Evolutionary conservation across 306 rosid genomes (phyloP), one percentile per base, ranked within the genome.

Genomic region (barrel medic (Medicago truncatula)): DNA sequence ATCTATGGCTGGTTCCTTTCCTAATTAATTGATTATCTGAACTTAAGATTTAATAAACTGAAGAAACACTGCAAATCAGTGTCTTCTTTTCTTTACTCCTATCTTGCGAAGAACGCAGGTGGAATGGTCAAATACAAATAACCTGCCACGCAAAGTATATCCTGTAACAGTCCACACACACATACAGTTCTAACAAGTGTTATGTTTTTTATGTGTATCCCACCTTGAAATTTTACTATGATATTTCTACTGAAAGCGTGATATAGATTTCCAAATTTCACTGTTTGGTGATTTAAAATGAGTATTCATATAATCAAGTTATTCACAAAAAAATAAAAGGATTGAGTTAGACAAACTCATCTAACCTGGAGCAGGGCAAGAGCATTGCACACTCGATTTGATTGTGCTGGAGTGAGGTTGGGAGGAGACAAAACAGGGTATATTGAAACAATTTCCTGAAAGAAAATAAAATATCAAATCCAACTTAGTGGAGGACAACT

Each of bases 351-450:
- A 71, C 65, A 76, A 53, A 73, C 78, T 70, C 38, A 56, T 70
- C 73, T 67, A 17, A 94, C 97, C 97, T 94, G 98, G 72, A 94
- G 98, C 85, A 94, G 98, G 3, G 97, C 98, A 75, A 94, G 96
- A 8, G 98, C 98, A 76, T 94, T 94, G 88, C 98, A 94, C 59
- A 94, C 98, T 80, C 98, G 86, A 73, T 94, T 94, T 58, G 98
- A 94, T 71, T 94, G 98, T 14, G 84, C 87, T 10, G 98, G 94
- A 39, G 94, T 89, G 53, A 94, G 89, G 81, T 90, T 94, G 60
- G 98, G 98, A 21, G 98, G 98, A 10, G 98, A 91, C 11, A 94
- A 89, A 70, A 94, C 96, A 34, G 98, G 98, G 76, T 94, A 94
- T 75, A 94, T 94, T 65, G 97, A 91, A 63, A 94, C 91, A 72